A percentile compares a stretch with the other conserved stretches of the same genome.
These are phyloP conservation scores for Kwoniella botswanensis DNA, from an alignment of 768 basidiomycete species.

Conservation along the genomic window DNA sequence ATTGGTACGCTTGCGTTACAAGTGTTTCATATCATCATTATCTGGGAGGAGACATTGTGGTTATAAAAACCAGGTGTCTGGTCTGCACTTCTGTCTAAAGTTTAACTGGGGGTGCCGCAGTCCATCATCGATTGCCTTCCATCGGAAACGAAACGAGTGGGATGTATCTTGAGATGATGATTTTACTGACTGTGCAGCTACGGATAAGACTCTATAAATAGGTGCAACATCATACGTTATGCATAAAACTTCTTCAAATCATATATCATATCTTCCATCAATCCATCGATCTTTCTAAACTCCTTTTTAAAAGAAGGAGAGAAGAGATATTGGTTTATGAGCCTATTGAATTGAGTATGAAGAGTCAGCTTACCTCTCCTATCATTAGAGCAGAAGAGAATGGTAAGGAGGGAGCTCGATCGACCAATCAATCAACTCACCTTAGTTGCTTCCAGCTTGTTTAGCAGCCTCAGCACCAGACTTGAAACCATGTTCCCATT, in stretches of 20 bases:
- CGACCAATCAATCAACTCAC: background rate
- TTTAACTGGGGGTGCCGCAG: background rate
- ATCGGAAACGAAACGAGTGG: too few species aligned
- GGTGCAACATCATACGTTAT: background rate
- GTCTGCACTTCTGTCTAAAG: background rate
- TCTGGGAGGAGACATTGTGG: too few species aligned
- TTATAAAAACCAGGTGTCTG: too few species aligned
- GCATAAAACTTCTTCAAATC: background rate
- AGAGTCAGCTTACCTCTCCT: background rate
- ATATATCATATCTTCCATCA: background rate
- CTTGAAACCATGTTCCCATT: slow-evolving; percentile 44
- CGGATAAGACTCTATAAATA: too few species aligned
- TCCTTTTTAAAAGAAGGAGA: background rate
- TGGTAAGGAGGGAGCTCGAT: background rate
- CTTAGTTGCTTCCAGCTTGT: slow-evolving; percentile 24
- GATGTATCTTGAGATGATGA: too few species aligned
- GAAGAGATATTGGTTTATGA: background rate
- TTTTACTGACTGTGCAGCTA: too few species aligned
- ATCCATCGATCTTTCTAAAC: background rate
- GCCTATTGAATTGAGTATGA: background rate
- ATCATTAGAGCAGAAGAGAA: background rate
- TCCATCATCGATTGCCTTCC: too few species aligned
- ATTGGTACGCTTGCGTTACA: too few species aligned
- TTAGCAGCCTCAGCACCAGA: slow-evolving; percentile 30
- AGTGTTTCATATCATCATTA: too few species aligned